Percentiles rank a stretch among this genome's conserved stretches.
Evolutionary conservation across 2,329 filamentous ascomycete species (phyloP).

Genomic region (Calonectria hawksworthii): DNA sequence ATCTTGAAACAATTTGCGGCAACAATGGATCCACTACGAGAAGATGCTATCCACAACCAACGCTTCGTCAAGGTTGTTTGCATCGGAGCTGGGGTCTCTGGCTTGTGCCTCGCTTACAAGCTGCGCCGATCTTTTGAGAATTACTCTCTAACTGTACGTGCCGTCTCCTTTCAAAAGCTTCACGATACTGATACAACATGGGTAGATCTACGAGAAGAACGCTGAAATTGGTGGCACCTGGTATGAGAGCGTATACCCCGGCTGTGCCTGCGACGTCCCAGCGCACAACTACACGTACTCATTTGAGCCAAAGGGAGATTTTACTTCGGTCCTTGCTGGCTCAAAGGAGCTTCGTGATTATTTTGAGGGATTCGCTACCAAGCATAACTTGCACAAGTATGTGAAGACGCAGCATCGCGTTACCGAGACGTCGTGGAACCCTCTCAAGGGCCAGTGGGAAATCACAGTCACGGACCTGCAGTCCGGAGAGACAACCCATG

Average conservation of each 20-base stretch:
- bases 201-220: not conserved
- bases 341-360: not conserved
- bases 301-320: not conserved
- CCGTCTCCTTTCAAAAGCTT: not conserved
- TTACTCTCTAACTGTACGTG: not conserved
- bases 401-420: not conserved
- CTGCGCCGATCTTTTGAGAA: not conserved
- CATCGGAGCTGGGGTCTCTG: conserved; percentile 29
- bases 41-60: conserved; percentile 28
- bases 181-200: not conserved
- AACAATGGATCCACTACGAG: conserved; percentile 44
- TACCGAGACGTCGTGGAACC: not conserved
- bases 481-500: not conserved
- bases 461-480: not conserved
- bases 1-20: conserved; percentile 47
- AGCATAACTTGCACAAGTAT: not conserved
- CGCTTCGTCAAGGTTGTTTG: conserved; percentile 24
- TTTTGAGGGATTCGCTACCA: not conserved
- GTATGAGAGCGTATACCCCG: not conserved
- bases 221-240: not conserved
- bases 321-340: not conserved
- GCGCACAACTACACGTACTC: conserved; percentile 5
- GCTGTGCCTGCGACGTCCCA: not conserved
- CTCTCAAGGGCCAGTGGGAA: not conserved
- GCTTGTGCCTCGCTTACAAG: conserved; percentile 23